Evolutionary conservation across 1,284 basidiomycete genomes (phyloP).

Genomic region (Irpex rosettiformis): DNA sequence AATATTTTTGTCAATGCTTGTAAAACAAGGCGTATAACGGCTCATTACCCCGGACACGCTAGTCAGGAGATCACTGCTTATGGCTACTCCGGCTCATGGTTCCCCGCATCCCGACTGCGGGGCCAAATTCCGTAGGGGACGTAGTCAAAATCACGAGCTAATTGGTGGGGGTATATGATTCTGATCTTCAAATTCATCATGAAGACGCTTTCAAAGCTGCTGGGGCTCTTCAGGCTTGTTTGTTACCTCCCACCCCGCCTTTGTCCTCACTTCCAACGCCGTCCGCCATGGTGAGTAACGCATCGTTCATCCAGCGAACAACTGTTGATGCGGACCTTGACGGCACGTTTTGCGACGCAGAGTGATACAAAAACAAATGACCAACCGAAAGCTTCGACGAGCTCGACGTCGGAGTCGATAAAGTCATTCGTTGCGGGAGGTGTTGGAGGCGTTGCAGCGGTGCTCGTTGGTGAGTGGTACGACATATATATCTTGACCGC

Average conservation of each 20-base stretch:
- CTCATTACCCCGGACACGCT: too few species aligned
- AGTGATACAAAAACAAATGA: slow-evolving; percentile 20
- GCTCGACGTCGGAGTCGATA: slow-evolving; percentile 53
- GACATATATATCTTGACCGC: background rate
- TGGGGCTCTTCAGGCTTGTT: background rate
- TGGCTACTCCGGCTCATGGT: background rate
- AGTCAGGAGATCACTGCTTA: background rate
- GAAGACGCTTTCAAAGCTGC: background rate
- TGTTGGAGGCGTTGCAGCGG: slow-evolving; percentile 84
- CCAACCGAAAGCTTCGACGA: slow-evolving; percentile 18
- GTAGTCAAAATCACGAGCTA: slow-evolving; percentile 16
- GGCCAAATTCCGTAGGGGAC: background rate
- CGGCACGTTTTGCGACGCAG: background rate
- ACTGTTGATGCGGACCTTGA: background rate
- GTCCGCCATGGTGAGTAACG: slow-evolving; percentile 23
- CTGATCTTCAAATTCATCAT: slow-evolving; percentile 10
- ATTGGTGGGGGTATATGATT: background rate
- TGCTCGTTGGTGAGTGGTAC: slow-evolving; percentile 74
- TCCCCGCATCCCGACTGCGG: slow-evolving; percentile 5
- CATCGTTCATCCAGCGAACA: background rate
- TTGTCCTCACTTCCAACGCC: slow-evolving; percentile 5
- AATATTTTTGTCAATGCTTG: too few species aligned
- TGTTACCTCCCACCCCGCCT: background rate
- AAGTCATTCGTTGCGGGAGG: slow-evolving; percentile 92
- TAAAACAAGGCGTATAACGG: too few species aligned